Evolutionary conservation across 2,329 filamentous ascomycete species (phyloP).

Genomic region (Pseudocercospora vitis): DNA sequence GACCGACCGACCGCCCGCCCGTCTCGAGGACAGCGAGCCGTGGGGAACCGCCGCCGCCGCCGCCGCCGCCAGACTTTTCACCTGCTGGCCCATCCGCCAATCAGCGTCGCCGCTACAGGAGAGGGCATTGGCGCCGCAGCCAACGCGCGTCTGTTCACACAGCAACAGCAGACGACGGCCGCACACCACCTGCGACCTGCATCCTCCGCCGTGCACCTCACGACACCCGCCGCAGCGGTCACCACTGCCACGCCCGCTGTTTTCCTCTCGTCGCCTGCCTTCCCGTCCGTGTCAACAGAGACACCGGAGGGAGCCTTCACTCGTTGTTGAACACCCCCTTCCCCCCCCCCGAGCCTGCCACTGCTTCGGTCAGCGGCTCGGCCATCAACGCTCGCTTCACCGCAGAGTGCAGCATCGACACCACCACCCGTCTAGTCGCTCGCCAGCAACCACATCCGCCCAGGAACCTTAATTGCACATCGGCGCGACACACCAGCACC

Average conservation of each 20-base stretch:
- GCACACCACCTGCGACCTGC: constrained; percentile 22
- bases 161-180: constrained; percentile 35
- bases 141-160: constrained; percentile 35
- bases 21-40: neutral
- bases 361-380: constrained; percentile 13
- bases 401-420: constrained; percentile 4
- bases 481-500: constrained; percentile 9
- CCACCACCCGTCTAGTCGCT: neutral
- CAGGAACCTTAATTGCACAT: constrained; percentile 1
- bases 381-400: constrained; percentile 17
- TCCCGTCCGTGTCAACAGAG: neutral
- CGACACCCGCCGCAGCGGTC: constrained; percentile 9
- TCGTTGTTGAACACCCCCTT: neutral
- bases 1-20: neutral
- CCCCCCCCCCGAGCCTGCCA: neutral
- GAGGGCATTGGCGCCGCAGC: constrained; percentile 29
- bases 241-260: constrained; percentile 2
- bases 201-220: constrained; percentile 7
- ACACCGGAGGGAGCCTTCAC: neutral
- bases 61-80: neutral
- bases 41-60: neutral
- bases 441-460: neutral
- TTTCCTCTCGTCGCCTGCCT: neutral
- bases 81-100: constrained; percentile 26
- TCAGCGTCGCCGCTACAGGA: constrained; percentile 28